phyloP scores from a whole-genome alignment of 345 rosid species.

The Corchorus capsularis region DNA sequence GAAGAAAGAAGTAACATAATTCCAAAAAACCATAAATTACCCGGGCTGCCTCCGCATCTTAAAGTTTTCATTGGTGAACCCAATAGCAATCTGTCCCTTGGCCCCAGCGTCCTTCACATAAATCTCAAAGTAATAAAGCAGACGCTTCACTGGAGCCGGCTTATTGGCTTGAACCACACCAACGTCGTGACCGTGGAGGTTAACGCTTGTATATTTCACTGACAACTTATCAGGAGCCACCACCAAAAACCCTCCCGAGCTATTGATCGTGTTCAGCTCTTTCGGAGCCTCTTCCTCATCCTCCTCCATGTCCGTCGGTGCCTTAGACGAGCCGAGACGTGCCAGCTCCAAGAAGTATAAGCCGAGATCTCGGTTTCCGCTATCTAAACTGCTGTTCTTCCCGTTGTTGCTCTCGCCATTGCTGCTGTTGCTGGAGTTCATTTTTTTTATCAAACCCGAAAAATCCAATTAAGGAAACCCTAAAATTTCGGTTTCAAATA shows the following conservation, averaged over 20 bases:
- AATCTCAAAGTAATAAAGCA: constrained; percentile 91
- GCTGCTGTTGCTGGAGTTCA: constrained; percentile 29
- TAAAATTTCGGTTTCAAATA: constrained; percentile 14
- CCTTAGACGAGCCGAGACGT: constrained; percentile 31
- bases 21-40: constrained; percentile 33
- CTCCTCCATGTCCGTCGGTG: constrained; percentile 39
- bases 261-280: constrained; percentile 84
- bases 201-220: constrained; percentile 61
- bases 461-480: constrained; percentile 17
- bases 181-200: constrained; percentile 80
- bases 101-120: constrained; percentile 69
- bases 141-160: constrained; percentile 77
- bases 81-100: constrained; percentile 81
- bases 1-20: not conserved
- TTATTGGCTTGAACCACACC: constrained; percentile 84
- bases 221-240: constrained; percentile 83
- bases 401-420: constrained; percentile 27
- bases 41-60: constrained; percentile 95
- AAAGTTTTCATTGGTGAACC: constrained; percentile 76
- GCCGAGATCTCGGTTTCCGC: constrained; percentile 46
- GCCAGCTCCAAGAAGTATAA: constrained; percentile 52
- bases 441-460: not conserved
- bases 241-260: constrained; percentile 81
- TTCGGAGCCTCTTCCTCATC: constrained; percentile 76
- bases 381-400: constrained; percentile 25